Evolutionary conservation across 179 eudicot genomes (phyloP).

Genomic region (Silene coronaria): DNA sequence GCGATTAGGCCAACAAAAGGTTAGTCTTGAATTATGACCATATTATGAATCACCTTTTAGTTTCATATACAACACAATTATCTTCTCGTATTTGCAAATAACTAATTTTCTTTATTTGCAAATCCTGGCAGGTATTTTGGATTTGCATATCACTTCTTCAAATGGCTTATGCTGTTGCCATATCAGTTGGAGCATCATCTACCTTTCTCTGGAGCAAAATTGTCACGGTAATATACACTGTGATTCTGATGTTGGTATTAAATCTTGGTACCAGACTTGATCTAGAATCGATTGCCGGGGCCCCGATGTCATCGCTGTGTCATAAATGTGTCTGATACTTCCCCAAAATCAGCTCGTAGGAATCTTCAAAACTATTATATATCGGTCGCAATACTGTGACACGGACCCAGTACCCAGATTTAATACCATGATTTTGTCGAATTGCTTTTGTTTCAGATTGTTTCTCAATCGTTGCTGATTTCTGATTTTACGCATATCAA

Average conservation of each 20-base stretch:
- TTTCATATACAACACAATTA: not conserved
- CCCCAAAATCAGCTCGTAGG: not conserved
- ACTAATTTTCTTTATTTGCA: constrained; percentile 6
- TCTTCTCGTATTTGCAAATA: not conserved
- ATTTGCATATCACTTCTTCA: constrained; percentile 76
- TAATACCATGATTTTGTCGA: not conserved
- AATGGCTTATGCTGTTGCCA: constrained; percentile 87
- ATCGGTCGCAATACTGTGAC: not conserved
- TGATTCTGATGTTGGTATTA: not conserved
- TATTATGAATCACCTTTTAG: not conserved
- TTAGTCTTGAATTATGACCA: constrained; percentile 26
- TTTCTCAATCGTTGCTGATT: not conserved
- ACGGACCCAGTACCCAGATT: not conserved
- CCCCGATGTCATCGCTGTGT: not conserved
- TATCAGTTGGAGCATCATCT: constrained; percentile 73
- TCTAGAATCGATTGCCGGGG: not conserved
- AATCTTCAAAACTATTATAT: not conserved
- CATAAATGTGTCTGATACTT: not conserved
- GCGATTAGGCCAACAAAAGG: constrained; percentile 84
- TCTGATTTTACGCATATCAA: not conserved
- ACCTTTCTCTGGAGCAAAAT: constrained; percentile 73
- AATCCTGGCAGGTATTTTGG: constrained; percentile 83
- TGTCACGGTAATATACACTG: constrained; percentile 51
- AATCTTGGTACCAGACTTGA: not conserved
- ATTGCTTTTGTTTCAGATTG: not conserved